Conservation (phyloP, 208 protist genomes). For the Strigomonas oncopelti region DNA sequence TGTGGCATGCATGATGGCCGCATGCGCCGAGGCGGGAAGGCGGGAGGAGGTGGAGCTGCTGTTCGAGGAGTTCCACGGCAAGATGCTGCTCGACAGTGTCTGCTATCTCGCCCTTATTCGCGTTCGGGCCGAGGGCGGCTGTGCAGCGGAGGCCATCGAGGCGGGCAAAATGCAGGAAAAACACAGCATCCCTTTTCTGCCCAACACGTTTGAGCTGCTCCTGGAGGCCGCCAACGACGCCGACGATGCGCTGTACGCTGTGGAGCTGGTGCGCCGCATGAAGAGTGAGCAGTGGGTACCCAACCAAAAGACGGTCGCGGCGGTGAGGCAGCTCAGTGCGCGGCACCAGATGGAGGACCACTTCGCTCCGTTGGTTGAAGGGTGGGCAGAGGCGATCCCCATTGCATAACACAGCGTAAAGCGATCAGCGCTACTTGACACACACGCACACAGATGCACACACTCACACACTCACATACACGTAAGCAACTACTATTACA, state of each 20-base stretch:
- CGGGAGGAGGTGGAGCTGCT: slow-evolving; percentile 43
- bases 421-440: not conserved
- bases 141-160: slow-evolving; percentile 30
- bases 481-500: not conserved
- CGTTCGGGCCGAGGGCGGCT: slow-evolving; percentile 34
- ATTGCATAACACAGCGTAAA: not conserved
- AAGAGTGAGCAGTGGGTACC: slow-evolving; percentile 51
- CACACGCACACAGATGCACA: not conserved
- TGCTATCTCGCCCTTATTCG: slow-evolving; percentile 77
- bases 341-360: not conserved
- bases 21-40: slow-evolving; percentile 48
- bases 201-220: slow-evolving; percentile 62
- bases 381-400: not conserved
- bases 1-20: slow-evolving; percentile 57
- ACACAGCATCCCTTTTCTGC: slow-evolving; percentile 59
- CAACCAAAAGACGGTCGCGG: not conserved
- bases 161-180: slow-evolving; percentile 50
- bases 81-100: slow-evolving; percentile 73
- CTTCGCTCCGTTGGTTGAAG: not conserved
- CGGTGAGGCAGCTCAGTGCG: not conserved
- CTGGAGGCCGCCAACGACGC: slow-evolving; percentile 47
- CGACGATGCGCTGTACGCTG: slow-evolving; percentile 45
- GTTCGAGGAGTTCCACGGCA: slow-evolving; percentile 40
- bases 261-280: slow-evolving; percentile 59
- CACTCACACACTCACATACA: not conserved